Percentiles rank a stretch among this genome's conserved stretches.
These are phyloP conservation scores for Vitis hybrid DNA, from an alignment of 177 flowering plant species.

Conservation along the genomic window DNA sequence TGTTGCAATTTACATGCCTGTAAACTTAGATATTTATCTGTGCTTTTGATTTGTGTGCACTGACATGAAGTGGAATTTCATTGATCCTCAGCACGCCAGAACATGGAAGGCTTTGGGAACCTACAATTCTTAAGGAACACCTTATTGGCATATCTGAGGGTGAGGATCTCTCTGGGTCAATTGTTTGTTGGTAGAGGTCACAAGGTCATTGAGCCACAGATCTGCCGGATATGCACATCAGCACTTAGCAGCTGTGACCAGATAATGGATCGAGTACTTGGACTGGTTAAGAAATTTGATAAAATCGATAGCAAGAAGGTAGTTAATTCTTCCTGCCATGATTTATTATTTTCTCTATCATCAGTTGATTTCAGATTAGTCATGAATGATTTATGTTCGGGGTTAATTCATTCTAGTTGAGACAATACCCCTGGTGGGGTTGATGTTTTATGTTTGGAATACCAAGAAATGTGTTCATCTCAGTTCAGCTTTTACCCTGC, in stretches of 20 bases:
- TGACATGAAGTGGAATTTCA: not conserved
- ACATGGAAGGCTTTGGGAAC: slow-evolving; percentile 38
- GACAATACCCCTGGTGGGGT: not conserved
- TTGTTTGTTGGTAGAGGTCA: slow-evolving; percentile 12
- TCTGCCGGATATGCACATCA: slow-evolving; percentile 41
- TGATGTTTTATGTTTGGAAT: not conserved
- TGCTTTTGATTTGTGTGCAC: not conserved
- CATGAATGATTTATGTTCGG: not conserved
- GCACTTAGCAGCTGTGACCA: slow-evolving; percentile 31
- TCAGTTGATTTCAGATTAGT: not conserved
- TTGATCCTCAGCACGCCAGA: slow-evolving; percentile 14
- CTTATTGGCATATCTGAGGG: slow-evolving; percentile 44
- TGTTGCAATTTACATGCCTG: not conserved
- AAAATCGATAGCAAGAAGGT: slow-evolving; percentile 63
- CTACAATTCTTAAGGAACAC: slow-evolving; percentile 25
- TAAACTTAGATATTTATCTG: not conserved
- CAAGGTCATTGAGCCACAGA: slow-evolving; percentile 20
- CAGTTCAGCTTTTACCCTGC: not conserved
- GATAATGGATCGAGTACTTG: slow-evolving; percentile 54
- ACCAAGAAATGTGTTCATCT: not conserved
- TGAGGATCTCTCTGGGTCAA: slow-evolving; percentile 20
- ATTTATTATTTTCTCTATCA: not conserved
- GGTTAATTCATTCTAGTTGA: not conserved
- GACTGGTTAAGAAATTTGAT: slow-evolving; percentile 68
- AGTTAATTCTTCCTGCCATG: slow-evolving; percentile 3